phyloP scores from a whole-genome alignment of 176 grass and related monocot genomes.

The Themeda triandra region DNA sequence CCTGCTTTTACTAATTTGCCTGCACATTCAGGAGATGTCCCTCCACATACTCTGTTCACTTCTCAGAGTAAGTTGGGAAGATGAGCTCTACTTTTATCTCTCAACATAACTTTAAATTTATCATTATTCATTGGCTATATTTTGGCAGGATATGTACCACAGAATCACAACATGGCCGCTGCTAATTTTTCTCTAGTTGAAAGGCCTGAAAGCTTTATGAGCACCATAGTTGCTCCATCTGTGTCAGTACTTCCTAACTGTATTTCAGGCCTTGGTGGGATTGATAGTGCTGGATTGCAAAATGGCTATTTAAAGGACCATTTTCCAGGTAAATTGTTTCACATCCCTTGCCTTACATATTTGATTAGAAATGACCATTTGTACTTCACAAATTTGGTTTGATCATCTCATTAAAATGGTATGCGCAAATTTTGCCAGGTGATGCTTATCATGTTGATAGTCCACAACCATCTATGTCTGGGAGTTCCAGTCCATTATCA shows the following conservation, averaged over 20 bases:
- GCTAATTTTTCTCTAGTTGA: conserved; percentile 22
- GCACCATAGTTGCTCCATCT: conserved; percentile 16
- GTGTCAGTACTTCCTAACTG: conserved; percentile 23
- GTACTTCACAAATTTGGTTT: not conserved
- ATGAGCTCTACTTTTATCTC: not conserved
- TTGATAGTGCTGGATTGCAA: conserved; percentile 7
- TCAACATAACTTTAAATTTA: conserved; percentile 5
- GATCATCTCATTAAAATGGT: not conserved
- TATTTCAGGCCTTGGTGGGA: conserved; percentile 3
- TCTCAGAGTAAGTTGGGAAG: conserved; percentile 52
- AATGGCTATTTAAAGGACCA: conserved; percentile 29
- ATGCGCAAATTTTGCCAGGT: conserved; percentile 32
- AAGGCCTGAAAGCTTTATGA: conserved; percentile 27
- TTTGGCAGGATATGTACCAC: conserved; percentile 44
- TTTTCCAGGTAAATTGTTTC: conserved; percentile 34
- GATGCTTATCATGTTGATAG: conserved; percentile 31
- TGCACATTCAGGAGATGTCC: conserved; percentile 1
- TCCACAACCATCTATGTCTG: conserved; percentile 36
- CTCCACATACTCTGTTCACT: conserved; percentile 10
- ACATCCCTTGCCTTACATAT: not conserved
- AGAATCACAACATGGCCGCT: conserved; percentile 25
- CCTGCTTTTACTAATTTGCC: conserved; percentile 28
- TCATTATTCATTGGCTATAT: conserved; percentile 10
- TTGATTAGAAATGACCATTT: not conserved
- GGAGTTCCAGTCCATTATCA: conserved; percentile 34